Evolutionary conservation across 2,329 filamentous ascomycete genomes (phyloP).

Genomic region (Amylocarpus encephaloides): DNA sequence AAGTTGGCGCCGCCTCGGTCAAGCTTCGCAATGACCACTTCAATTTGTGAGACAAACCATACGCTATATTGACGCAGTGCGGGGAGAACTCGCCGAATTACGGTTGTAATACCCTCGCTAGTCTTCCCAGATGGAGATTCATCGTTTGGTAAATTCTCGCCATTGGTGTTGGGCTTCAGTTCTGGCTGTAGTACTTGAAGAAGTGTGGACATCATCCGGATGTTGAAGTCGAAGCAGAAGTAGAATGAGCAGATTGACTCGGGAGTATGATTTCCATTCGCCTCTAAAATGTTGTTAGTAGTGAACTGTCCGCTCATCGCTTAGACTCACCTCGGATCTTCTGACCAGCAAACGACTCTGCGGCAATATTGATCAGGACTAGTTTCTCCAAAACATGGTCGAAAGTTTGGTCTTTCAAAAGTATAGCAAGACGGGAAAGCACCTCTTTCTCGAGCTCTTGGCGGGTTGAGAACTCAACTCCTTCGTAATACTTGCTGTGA

Average conservation of each 20-base stretch:
- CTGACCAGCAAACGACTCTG: conserved; percentile 64
- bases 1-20: conserved; percentile 48
- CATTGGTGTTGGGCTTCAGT: conserved; percentile 44
- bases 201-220: conserved; percentile 68
- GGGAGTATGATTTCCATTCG: conserved; percentile 30
- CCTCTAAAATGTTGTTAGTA: conserved; percentile 32
- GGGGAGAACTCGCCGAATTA: conserved; percentile 56
- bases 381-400: conserved; percentile 68
- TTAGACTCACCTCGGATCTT: conserved; percentile 48
- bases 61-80: conserved; percentile 61
- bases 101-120: conserved; percentile 47
- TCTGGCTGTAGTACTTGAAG: conserved; percentile 66
- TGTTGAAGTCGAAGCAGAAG: conserved; percentile 70
- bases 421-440: conserved; percentile 66
- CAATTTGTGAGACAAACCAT: conserved; percentile 55
- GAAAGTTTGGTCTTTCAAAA: conserved; percentile 62
- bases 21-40: conserved; percentile 46
- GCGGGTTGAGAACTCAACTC: conserved; percentile 66
- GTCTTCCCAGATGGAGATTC: conserved; percentile 32
- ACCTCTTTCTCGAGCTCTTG: conserved; percentile 82
- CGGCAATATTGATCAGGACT: conserved; percentile 77
- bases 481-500: conserved; percentile 78
- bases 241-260: conserved; percentile 44
- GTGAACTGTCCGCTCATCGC: neutral
- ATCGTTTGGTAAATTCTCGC: conserved; percentile 39